Evolutionary conservation across 2,329 filamentous ascomycete genomes (phyloP), one percentile per base, ranked within the genome.

Genomic region (Penicillium glabrum): DNA sequence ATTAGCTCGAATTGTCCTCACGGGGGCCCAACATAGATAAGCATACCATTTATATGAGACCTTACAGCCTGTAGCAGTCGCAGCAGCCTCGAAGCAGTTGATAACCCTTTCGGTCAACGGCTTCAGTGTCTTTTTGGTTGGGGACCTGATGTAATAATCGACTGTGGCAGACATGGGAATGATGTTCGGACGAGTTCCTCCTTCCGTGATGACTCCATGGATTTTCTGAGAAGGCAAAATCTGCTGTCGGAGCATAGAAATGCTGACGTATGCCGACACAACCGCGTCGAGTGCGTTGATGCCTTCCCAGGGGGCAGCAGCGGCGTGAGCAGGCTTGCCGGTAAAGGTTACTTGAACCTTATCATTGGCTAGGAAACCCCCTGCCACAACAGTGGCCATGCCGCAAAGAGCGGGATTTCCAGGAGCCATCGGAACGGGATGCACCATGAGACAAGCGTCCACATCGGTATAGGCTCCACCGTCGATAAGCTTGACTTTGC

Each of bases 251-350:
- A 86, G 75, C 1, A 82, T 73, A 0, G 80, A 80, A 14, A 86
- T 69, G 46, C 69, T 71, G 29, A 71, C 66, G 50, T 76, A 77
- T 1, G 71, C 79, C 0, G 77, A 75, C 3, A 86, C 74, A 14
- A 84, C 72, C 0, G 83, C 83, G 62, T 86, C 83, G 0, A 86
- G 74, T 0, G 83, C 83, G 66, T 86, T 86, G 64, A 82, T 77
- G 0, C 83, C 83, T 13, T 82, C 74, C 83, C 83, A 86, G 0
- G 83, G 83, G 14, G 72, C 78, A 2, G 79, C 79, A 0, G 80
- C 83, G 0, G 83, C 83, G 63, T 86, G 83, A 0, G 83, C 82
- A 37, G 80, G 79, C 46, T 79, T 78, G 1, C 84, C 84, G 1
- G 67, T 72, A 58, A 80, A 81, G 39, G 73, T 75, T 8, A 77